Evolutionary conservation across 257 asterid genomes (phyloP), one percentile per base, ranked within the genome.

Genomic region (Solanum chilense): DNA sequence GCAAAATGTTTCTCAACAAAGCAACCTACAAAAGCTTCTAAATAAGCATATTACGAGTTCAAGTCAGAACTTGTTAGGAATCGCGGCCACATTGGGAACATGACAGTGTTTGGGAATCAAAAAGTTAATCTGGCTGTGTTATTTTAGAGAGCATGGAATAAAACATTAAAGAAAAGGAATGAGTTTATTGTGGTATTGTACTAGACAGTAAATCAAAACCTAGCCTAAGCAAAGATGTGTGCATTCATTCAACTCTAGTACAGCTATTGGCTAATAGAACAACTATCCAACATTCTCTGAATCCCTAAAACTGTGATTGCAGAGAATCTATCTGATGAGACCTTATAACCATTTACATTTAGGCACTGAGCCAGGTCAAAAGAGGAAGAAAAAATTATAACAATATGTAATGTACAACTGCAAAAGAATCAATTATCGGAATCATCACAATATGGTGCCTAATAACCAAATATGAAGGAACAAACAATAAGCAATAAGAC

Each of bases 381-480:
- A 74, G 60, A 80, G 56, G 58, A 12, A 45, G 29, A 73, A 77
- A 82, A 87, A 84, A 69, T 68, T 31, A 84, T 81, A 71, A 86
- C 35, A 88, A 88, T 89, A 85, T 47, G 84, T 90, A 89, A 85
- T 87, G 88, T 92, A 93, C 92, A 89, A 88, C 84, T 88, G 86
- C 85, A 84, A 71, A 86, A 68, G 69, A 85, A 86, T 80, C 45
- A 86, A n/a, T 47, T 87, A 81, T 42, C 45, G 68, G 18, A 41
- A 44, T 78, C 42, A 77, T 92, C 90, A 97, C 94, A 95, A 93
- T 89, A 97, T 88, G 91, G 96, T 81, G 87, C 93, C 99, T 37
- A 96, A 90, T 66, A 96, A 88, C 98, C 97, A 97, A 78, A 97
- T 88, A 88, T 97, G 99, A 91, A 97, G 76, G 88, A 94, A 76